Percentiles rank a stretch among this genome's conserved stretches.
Conservation (phyloP, 345 rosid species). For the Eucalyptus decipiens region DNA sequence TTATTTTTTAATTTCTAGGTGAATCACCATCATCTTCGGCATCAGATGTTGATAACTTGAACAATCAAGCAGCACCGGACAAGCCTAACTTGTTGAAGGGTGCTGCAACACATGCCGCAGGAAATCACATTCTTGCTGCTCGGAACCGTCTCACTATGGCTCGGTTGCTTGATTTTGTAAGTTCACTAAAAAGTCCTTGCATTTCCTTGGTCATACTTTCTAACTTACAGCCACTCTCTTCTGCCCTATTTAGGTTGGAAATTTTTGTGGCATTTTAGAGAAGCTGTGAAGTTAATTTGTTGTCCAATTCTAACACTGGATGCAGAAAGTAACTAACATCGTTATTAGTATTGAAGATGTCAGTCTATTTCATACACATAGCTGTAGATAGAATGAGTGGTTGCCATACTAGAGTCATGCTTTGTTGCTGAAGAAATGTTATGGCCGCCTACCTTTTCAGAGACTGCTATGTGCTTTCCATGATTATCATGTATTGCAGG, state of each 20-base stretch:
- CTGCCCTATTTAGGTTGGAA: background rate
- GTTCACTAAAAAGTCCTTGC: constrained; percentile 1
- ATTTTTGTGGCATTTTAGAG: background rate
- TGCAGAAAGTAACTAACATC: background rate
- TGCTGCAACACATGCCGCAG: constrained; percentile 24
- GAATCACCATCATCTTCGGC: constrained; percentile 90
- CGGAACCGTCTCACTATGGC: constrained; percentile 24
- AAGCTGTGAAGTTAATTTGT: background rate
- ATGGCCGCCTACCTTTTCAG: background rate
- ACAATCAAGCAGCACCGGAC: constrained; percentile 37
- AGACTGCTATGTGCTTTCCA: background rate
- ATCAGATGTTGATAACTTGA: constrained; percentile 74
- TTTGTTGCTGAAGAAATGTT: background rate
- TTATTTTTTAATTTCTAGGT: constrained; percentile 22
- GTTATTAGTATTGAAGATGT: background rate
- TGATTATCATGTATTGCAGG: background rate
- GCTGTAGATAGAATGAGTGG: background rate
- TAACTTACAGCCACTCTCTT: background rate
- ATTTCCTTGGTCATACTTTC: background rate
- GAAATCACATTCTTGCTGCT: constrained; percentile 33
- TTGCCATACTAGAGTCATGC: background rate
- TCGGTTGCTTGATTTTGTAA: constrained; percentile 62
- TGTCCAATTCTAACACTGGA: background rate
- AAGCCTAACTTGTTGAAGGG: constrained; percentile 37
- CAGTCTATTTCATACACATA: background rate